Evolutionary conservation across 176 grass and related monocot genomes (phyloP).

Genomic region (Eleusine indica): DNA sequence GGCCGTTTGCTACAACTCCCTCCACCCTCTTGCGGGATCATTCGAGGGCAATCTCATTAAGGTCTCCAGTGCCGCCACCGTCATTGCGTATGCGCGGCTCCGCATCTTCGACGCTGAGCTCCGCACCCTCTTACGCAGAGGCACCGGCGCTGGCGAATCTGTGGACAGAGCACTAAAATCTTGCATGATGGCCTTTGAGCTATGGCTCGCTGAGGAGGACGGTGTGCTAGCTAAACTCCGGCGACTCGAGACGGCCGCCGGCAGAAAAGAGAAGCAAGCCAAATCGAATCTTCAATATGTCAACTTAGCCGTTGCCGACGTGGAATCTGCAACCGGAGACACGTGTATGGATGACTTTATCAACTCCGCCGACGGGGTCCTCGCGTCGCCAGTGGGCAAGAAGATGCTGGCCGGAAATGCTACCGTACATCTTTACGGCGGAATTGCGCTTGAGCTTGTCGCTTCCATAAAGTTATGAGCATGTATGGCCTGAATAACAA

Average conservation of each 20-base stretch:
- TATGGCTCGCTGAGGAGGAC: not conserved
- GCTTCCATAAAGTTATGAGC: not conserved
- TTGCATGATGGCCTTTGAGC: not conserved
- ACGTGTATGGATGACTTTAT: not conserved
- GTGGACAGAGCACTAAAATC: not conserved
- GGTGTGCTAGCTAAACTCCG: not conserved
- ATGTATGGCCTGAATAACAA: not conserved
- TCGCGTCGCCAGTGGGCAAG: not conserved
- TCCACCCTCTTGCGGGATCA: not conserved
- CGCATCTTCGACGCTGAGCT: not conserved
- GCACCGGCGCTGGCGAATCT: not conserved
- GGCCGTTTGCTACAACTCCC: not conserved
- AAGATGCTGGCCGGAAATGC: not conserved
- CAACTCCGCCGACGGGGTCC: not conserved
- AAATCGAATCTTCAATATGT: fast-evolving
- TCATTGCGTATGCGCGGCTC: not conserved
- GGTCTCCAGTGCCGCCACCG: not conserved
- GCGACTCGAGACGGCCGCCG: not conserved
- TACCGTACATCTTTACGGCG: not conserved
- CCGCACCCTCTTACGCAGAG: not conserved
- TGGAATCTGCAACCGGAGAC: fast-evolving
- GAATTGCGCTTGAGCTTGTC: not conserved
- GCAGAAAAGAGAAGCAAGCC: not conserved
- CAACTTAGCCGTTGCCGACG: fast-evolving
- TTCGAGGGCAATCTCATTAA: not conserved